Base-by-base conservation (phyloP, 148 eudicot species). In the Rhododendron williamsianum region DNA sequence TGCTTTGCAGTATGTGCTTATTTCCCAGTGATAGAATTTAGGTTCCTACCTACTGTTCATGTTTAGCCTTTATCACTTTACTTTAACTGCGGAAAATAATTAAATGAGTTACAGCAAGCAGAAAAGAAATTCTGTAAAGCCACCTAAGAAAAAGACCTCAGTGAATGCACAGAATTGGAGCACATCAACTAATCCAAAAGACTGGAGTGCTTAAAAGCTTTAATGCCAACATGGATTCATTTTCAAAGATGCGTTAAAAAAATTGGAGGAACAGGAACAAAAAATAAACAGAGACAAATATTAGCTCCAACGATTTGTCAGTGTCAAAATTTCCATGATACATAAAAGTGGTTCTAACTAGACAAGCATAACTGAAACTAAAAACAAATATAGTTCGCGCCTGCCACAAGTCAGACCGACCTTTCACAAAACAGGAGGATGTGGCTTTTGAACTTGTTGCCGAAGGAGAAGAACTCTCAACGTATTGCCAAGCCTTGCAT, bases 401-500 rank as follows among this genome's bases (percentile, higher is more conserved):
- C 35, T 46, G 81, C 54, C 10, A n/a, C 81, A 23, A 76, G n/a
- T 71, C 36, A 30, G 81, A 2, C 36, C 7, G 21, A 60, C 36
- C 49, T 21, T 33, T 60, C 43, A 7, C 83, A 58, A 19, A 58
- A 38, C 16, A 6, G 13, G 3, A 27, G 60, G 36, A 45, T 63
- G 54, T 63, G 15, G 27, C 4, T 41, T 6, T 21, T 13, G 84
- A 41, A 82, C 13, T 19, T 12, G 9, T 65, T 46, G 80, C 51
- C 60, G 38, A 38, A 12, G 3, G 36, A 60, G 72, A 33, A 56
- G 0, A n/a, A 46, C 9, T 84, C 85, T 94, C 88, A 93, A 76
- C 89, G 98, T 30, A 93, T 90, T 48, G 87, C 51, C 92, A 91
- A 88, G 80, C 91, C 93, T 90, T 93, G 97, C 85, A 87, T 56